phyloP scores from a whole-genome alignment of 352 stramenopile genomes.

The Elongisporangium anandrum region DNA sequence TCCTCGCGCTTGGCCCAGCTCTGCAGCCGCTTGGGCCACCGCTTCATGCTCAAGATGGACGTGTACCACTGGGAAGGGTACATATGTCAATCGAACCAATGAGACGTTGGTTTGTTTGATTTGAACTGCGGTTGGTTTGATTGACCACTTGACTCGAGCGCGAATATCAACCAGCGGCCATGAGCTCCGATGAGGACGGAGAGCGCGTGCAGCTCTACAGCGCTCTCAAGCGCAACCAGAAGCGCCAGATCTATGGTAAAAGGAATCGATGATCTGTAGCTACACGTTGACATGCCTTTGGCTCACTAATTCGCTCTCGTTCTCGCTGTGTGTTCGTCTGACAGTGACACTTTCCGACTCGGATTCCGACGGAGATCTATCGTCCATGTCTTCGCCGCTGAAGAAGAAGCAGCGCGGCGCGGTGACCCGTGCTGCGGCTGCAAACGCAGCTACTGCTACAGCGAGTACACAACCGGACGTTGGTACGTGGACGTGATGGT shows the following conservation, averaged over 20 bases:
- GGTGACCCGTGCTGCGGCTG: constrained; percentile 2
- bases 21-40: constrained; percentile 14
- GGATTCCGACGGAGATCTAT: constrained; percentile 12
- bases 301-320: background rate
- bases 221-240: constrained; percentile 58
- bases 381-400: constrained; percentile 12
- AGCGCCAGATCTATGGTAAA: constrained; percentile 59
- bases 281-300: background rate
- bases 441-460: constrained; percentile 7
- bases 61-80: background rate
- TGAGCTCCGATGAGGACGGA: constrained; percentile 54
- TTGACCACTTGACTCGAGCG: background rate
- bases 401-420: constrained; percentile 12
- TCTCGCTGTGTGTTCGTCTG: background rate
- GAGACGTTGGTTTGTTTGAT: background rate
- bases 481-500: constrained; percentile 10
- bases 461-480: constrained; percentile 13
- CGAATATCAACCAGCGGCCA: constrained; percentile 3
- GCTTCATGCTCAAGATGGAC: background rate
- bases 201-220: constrained; percentile 68
- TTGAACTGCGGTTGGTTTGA: background rate
- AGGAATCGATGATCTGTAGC: background rate
- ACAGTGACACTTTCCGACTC: constrained; percentile 46
- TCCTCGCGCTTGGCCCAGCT: constrained; percentile 29
- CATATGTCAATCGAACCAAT: background rate